These are phyloP conservation scores for Gaeumannomyces sp. DNA, from an alignment of 2,329 filamentous ascomycete species.

Conservation along the genomic window DNA sequence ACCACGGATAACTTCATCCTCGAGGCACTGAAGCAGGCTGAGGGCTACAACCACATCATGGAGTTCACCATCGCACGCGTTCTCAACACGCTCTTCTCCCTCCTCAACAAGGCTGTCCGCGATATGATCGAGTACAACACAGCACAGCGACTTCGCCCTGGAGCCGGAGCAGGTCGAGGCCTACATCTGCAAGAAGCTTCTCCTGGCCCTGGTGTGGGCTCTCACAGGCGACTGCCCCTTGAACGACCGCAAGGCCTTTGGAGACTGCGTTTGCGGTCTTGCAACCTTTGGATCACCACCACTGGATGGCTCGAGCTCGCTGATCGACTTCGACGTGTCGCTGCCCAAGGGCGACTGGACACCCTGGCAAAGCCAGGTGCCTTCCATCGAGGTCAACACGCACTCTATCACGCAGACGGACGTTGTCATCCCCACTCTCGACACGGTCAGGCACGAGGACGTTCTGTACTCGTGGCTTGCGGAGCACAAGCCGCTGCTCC, in stretches of 20 bases:
- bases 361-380: constrained; percentile 91
- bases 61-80: constrained; percentile 89
- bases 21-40: constrained; percentile 69
- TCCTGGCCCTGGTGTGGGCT: constrained; percentile 91
- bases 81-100: constrained; percentile 86
- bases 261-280: constrained; percentile 74
- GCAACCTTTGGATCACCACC: constrained; percentile 82
- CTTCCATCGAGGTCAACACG: constrained; percentile 92
- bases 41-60: constrained; percentile 91
- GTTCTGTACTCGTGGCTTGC: constrained; percentile 99
- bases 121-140: constrained; percentile 94
- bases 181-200: constrained; percentile 87
- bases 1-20: constrained; percentile 74
- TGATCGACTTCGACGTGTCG: constrained; percentile 93
- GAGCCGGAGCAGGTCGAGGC: constrained; percentile 84
- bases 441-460: constrained; percentile 96
- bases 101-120: constrained; percentile 89
- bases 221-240: constrained; percentile 93
- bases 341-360: constrained; percentile 85
- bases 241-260: constrained; percentile 78
- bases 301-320: constrained; percentile 68
- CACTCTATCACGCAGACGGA: constrained; percentile 98
- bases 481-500: constrained; percentile 92
- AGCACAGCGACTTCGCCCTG: constrained; percentile 89
- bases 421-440: constrained; percentile 94